Conservation (phyloP, 169 alveolate species). For the Eimeria necatrix region DNA sequence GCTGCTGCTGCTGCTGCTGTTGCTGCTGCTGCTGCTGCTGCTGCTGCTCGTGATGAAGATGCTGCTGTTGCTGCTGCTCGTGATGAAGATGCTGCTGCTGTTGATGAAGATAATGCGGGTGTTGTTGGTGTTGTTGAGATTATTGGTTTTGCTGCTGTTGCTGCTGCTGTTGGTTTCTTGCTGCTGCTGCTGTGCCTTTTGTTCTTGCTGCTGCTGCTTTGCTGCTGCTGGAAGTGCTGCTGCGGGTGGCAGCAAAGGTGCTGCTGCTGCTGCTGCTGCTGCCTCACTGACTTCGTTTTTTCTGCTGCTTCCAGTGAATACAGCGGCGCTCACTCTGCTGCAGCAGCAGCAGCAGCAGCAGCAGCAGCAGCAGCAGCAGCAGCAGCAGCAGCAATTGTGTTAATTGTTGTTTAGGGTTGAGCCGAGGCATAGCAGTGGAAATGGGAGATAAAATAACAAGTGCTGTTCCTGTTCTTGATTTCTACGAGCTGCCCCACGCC, state of each 20-base stretch:
- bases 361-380: slow-evolving; percentile 32
- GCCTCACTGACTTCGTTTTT: not conserved
- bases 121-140: too few species aligned
- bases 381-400: not conserved
- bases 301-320: not conserved
- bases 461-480: slow-evolving; percentile 9
- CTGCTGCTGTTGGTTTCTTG: too few species aligned
- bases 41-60: too few species aligned
- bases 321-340: not conserved
- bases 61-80: too few species aligned
- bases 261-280: not conserved
- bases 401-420: not conserved
- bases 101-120: too few species aligned
- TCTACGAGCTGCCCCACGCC: slow-evolving; percentile 6
- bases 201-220: not conserved
- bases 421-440: slow-evolving; percentile 27
- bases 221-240: not conserved
- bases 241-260: not conserved
- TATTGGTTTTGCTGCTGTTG: too few species aligned
- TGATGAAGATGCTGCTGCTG: not conserved
- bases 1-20: slow-evolving; percentile 14
- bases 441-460: slow-evolving; percentile 15
- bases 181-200: too few species aligned
- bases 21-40: too few species aligned
- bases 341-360: slow-evolving; percentile 42